phyloP scores from a whole-genome alignment of 2,329 filamentous ascomycete genomes.

The Stachybotrys elegans region DNA sequence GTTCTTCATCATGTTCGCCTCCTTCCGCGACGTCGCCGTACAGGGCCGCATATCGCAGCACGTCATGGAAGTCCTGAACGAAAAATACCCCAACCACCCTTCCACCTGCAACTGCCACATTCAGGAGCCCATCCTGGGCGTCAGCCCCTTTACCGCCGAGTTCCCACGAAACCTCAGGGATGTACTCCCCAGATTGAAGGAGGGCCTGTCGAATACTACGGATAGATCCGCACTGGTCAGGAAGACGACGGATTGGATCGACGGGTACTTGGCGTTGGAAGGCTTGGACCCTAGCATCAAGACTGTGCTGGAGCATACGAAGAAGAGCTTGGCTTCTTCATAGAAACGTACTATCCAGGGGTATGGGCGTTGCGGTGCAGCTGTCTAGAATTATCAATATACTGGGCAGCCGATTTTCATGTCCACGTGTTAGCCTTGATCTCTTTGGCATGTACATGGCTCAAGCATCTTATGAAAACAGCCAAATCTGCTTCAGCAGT shows the following conservation, averaged over 20 bases:
- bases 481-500: too few species aligned
- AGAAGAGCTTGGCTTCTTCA: constrained; percentile 20
- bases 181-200: constrained; percentile 58
- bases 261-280: constrained; percentile 41
- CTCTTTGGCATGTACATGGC: too few species aligned
- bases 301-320: constrained; percentile 50
- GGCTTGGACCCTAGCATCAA: constrained; percentile 52
- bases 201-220: constrained; percentile 36
- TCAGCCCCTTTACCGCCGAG: constrained; percentile 57
- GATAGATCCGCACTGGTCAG: constrained; percentile 40
- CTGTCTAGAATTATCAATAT: too few species aligned
- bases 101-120: constrained; percentile 67
- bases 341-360: too few species aligned
- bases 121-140: constrained; percentile 62
- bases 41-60: constrained; percentile 65
- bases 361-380: too few species aligned
- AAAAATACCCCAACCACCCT: constrained; percentile 54
- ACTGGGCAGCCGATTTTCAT: too few species aligned
- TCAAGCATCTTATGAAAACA: too few species aligned
- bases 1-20: constrained; percentile 76
- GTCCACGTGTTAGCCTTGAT: too few species aligned
- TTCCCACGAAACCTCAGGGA: constrained; percentile 69
- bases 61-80: constrained; percentile 61
- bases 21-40: constrained; percentile 63
- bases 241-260: constrained; percentile 51